Conservation (phyloP, 306 rosid genomes). For the Inga laurina region DNA sequence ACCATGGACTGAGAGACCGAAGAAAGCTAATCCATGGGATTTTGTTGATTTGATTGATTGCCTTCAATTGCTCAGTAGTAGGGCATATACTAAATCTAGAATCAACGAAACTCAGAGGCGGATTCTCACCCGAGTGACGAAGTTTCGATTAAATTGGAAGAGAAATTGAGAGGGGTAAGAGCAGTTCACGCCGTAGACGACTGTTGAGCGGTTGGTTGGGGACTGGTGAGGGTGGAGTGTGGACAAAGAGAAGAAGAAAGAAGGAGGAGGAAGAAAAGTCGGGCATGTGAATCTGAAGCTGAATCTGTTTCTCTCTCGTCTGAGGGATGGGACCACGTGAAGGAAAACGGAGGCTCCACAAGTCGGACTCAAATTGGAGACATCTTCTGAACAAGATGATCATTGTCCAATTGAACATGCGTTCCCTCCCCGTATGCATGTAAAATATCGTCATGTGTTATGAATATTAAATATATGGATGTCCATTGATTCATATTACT, state of each 20-base stretch:
- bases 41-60: neutral
- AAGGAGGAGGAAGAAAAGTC: constrained; percentile 30
- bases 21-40: constrained; percentile 82
- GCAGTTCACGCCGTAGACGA: no score
- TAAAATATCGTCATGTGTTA: neutral
- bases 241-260: constrained; percentile 27
- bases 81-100: neutral
- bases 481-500: no score
- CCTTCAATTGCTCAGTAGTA: neutral
- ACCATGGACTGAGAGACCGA: constrained; percentile 70
- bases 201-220: neutral
- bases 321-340: neutral
- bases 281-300: neutral
- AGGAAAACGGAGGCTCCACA: neutral
- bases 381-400: neutral
- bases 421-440: neutral
- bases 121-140: neutral
- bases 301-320: constrained; percentile 12
- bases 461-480: no score
- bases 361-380: constrained; percentile 7
- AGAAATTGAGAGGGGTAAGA: no score
- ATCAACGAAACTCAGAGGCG: neutral
- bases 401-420: neutral
- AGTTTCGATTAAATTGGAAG: no score
- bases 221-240: neutral